Percentiles rank a stretch among this genome's conserved stretches.
phyloP scores from a whole-genome alignment of 2,329 filamentous ascomycete species.

The Mollisiaceae sp. region DNA sequence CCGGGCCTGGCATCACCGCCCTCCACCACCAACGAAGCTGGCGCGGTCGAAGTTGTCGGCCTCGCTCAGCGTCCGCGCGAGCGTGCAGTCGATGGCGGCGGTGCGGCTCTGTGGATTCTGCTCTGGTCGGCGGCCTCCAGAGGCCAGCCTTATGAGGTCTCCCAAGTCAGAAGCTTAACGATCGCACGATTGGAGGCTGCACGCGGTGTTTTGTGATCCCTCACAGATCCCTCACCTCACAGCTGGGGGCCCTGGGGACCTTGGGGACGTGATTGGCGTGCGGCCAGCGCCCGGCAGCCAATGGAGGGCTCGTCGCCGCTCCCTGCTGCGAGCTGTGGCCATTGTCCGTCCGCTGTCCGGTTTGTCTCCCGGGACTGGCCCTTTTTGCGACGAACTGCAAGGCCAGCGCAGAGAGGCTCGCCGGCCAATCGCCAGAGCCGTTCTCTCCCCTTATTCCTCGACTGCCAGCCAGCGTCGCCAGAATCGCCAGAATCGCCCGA shows the following conservation, averaged over 20 bases:
- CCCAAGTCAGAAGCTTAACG: constrained; percentile 14
- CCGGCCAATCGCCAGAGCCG: constrained; percentile 23
- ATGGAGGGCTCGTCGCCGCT: not conserved
- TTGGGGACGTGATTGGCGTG: constrained; percentile 26
- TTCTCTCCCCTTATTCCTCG: constrained; percentile 18
- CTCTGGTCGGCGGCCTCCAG: constrained; percentile 19
- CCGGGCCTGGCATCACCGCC: constrained; percentile 24
- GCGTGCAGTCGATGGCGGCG: constrained; percentile 10
- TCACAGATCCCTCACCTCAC: no score
- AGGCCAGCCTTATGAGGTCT: constrained; percentile 33
- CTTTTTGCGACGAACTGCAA: not conserved
- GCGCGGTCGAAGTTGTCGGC: constrained; percentile 18
- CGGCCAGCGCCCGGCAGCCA: not conserved
- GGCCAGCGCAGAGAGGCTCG: constrained; percentile 23
- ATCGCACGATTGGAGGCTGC: constrained; percentile 27
- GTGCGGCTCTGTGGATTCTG: constrained; percentile 27
- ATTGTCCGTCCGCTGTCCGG: no score
- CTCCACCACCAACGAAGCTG: constrained; percentile 27
- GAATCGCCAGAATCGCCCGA: constrained; percentile 8
- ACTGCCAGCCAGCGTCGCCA: not conserved
- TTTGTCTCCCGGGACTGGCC: no score
- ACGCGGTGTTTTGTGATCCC: constrained; percentile 10
- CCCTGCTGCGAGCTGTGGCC: not conserved
- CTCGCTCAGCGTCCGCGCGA: constrained; percentile 17
- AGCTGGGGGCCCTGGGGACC: no score